phyloP scores from a whole-genome alignment of 2,329 filamentous ascomycete genomes.

The Penicillium sp. region DNA sequence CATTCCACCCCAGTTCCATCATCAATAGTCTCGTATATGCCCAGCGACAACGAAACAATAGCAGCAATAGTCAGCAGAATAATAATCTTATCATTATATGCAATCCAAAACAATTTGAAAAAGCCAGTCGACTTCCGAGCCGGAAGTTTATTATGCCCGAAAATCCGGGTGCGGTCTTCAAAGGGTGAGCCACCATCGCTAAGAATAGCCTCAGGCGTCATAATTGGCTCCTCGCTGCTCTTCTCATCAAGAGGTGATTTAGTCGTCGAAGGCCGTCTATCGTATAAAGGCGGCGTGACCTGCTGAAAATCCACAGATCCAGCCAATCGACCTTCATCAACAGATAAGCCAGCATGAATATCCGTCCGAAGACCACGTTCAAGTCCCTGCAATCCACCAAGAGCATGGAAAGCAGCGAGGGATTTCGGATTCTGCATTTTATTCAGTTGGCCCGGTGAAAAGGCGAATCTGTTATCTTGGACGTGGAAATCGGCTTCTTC shows the following conservation, averaged over 20 bases:
- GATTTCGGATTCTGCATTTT: constrained; percentile 92
- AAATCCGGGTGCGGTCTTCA: constrained; percentile 61
- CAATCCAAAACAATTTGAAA: constrained; percentile 63
- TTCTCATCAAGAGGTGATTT: constrained; percentile 7
- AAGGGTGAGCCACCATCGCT: constrained; percentile 37
- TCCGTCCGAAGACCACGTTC: constrained; percentile 77
- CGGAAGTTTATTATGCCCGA: constrained; percentile 62
- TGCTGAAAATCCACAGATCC: constrained; percentile 72
- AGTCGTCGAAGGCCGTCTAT: constrained; percentile 14
- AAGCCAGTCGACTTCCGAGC: constrained; percentile 64
- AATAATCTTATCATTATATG: constrained; percentile 73
- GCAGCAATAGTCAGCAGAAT: constrained; percentile 69
- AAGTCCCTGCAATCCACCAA: constrained; percentile 76
- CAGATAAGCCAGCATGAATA: constrained; percentile 69
- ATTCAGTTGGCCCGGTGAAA: constrained; percentile 72
- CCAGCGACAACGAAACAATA: constrained; percentile 66
- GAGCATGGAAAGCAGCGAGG: constrained; percentile 73
- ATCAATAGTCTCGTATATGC: constrained; percentile 66
- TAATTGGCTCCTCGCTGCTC: neutral
- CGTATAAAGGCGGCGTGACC: constrained; percentile 47
- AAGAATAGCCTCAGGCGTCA: constrained; percentile 3
- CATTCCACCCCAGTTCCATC: constrained; percentile 56
- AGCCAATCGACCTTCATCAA: constrained; percentile 69
- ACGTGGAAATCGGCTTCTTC: constrained; percentile 75
- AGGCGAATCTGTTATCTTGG: constrained; percentile 80